Base-by-base conservation (phyloP, 805 yeast species). In the Citeromyces matritensis region DNA sequence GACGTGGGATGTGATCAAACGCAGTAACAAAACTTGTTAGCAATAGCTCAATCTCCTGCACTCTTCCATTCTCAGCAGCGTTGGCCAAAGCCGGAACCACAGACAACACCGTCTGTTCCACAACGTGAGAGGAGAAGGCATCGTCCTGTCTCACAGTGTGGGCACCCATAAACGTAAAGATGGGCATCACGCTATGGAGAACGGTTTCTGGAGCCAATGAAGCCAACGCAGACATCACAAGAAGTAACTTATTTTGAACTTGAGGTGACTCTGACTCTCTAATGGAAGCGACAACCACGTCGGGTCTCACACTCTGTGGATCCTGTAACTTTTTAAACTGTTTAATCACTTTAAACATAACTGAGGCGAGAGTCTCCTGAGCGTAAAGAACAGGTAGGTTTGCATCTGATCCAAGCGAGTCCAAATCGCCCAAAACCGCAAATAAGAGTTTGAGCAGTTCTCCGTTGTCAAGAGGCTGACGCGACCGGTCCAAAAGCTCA, bases 141-240 rank as follows among this genome's bases (percentile, higher is more conserved):
- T 91, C 97, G 51, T 91, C 98, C 55, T 91, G 95, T 45, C 95
- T 77, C 32, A 91, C 71, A 9, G 96, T 86, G 46, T 85, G 94
- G 9, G 97, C 94, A 37, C 98, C 98, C 97, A 91, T 91, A 45
- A 91, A 91, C 1, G 98, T 91, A 61, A 91, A 91, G 32, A 91
- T 88, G n/a, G 98, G 98, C 98, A 91, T 91, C 6, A 91, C 95
- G 2, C 95, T 81, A 55, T 91, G 97, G 33, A 91, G 60, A 19
- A 91, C 85, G 21, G 80, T 71, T 46, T 88, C 96, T 6, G 97
- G 95, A 9, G 88, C 81, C 34, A 91, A 57, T 1, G 84, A 63
- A 1, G 97, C 97, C 41, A 91, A 59, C 30, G 84, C 78, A 3
- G 96, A 80, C 41, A 91, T 74, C 17, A 91, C 88, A 36, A 88